Base-by-base conservation (phyloP, 768 basidiomycete genomes). In the Clitopilus hobsonii region DNA sequence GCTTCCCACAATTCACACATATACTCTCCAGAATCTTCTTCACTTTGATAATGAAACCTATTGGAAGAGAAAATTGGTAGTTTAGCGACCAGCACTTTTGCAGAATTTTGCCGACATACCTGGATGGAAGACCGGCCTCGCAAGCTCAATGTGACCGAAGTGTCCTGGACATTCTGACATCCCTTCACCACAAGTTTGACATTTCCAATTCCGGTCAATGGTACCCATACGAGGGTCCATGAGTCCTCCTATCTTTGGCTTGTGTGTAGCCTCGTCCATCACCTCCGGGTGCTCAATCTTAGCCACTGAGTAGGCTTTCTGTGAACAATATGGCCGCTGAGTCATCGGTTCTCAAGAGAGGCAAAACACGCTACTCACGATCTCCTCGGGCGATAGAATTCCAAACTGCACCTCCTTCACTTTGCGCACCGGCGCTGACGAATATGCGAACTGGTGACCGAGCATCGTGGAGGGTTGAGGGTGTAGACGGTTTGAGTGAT, bases 141-240 rank as follows among this genome's bases (percentile, higher is more conserved):
- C 93, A 65, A 99, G 76, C 74, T 99, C 97, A 65, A 99, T 93
- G 69, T 98, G 95, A 54, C 97, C 97, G 76, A 99, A 99, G 71
- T 98, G 97, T 51, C 97, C 97, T 24, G 97, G 95, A 75, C 97
- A 99, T 69, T 98, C 97, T 16, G 94, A 88, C 95, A 98, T 98
- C n/a, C 95, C 96, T 80, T 99, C 97, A 61, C 94, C 95, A 70
- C 97, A 98, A 25, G 97, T 98, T 77, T 98, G 94, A 69, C 97
- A 99, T 77, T 98, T 98, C 76, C 96, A 95, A 69, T 95, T 94
- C 61, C 94, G 81, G 77, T 95, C 94, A 63, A 95, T 96, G 25
- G 94, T 99, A 32, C 97, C 97, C 89, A 98, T 93, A 56, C 93
- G 85, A 51, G 95, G 93, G 74, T 99, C 97, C 89, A 96, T 96